phyloP scores from a whole-genome alignment of 495 filamentous ascomycete genomes.

The Clohesyomyces aquaticus region DNA sequence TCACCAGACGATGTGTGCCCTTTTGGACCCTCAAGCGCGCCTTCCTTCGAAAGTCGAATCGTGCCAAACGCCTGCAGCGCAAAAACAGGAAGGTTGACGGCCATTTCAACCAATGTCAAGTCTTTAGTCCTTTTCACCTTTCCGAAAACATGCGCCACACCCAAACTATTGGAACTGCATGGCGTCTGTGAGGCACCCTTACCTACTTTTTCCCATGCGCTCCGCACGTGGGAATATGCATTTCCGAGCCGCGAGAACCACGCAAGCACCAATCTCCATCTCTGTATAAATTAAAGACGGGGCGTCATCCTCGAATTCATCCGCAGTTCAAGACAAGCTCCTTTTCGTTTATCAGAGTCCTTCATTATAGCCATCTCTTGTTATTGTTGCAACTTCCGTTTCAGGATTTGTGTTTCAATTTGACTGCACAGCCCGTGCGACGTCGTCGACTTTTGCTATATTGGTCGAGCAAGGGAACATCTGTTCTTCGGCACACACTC shows the following conservation, averaged over 20 bases:
- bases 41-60: not conserved
- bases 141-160: not conserved
- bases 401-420: conserved; percentile 34
- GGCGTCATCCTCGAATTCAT: conserved; percentile 1
- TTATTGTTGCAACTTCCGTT: conserved; percentile 18
- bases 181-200: conserved; percentile 2
- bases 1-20: not conserved
- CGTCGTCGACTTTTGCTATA: not conserved
- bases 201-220: conserved; percentile 14
- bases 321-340: conserved; percentile 22
- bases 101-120: not conserved
- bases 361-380: conserved; percentile 2
- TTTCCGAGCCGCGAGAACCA: not conserved
- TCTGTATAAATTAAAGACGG: conserved; percentile 11
- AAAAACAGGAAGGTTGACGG: not conserved
- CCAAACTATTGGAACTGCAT: conserved; percentile 21
- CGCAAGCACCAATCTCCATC: not conserved
- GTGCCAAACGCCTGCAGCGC: not conserved
- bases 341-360: conserved; percentile 1
- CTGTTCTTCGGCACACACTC: not conserved
- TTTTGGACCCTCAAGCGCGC: not conserved
- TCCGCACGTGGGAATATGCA: conserved; percentile 11
- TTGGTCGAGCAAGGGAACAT: not conserved
- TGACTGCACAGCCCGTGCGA: conserved; percentile 10
- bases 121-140: not conserved